Evolutionary conservation across 768 basidiomycete species (phyloP).

Genomic region (Gloeophyllum trabeum): DNA sequence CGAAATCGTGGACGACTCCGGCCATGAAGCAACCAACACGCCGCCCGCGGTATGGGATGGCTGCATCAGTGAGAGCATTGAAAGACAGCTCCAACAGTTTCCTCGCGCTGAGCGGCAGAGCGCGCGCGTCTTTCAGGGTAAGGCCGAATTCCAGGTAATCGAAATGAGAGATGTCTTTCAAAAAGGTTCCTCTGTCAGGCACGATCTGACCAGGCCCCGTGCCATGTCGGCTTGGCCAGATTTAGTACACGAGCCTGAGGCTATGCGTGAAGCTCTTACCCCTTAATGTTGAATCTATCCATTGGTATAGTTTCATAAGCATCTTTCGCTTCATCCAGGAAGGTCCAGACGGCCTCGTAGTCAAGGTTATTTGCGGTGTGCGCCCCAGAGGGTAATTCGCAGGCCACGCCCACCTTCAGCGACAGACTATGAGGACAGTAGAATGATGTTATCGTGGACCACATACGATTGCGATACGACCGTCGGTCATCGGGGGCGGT

Average conservation of each 20-base stretch:
- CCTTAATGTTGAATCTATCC: slow-evolving; percentile 8
- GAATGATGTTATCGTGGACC: background rate
- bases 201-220: slow-evolving; percentile 16
- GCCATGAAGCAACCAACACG: slow-evolving; percentile 32
- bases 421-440: background rate
- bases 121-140: slow-evolving; percentile 20
- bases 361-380: slow-evolving; percentile 5
- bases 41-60: slow-evolving; percentile 30
- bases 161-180: slow-evolving; percentile 24
- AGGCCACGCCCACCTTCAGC: slow-evolving; percentile 7
- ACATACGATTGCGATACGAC: background rate
- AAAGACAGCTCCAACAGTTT: slow-evolving; percentile 27
- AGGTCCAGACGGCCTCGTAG: slow-evolving; percentile 6
- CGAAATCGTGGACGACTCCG: slow-evolving; percentile 15
- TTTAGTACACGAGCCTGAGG: background rate
- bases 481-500: background rate
- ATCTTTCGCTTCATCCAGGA: slow-evolving; percentile 5
- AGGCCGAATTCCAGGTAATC: slow-evolving; percentile 31
- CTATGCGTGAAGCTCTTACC: background rate
- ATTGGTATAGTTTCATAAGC: slow-evolving; percentile 8
- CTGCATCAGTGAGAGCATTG: slow-evolving; percentile 33
- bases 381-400: slow-evolving; percentile 4
- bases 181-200: slow-evolving; percentile 22
- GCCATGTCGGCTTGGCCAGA: slow-evolving; percentile 6
- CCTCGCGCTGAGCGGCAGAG: slow-evolving; percentile 23